Conservation (phyloP, 2,329 filamentous ascomycete species). For the Cladosporium colombiae region DNA sequence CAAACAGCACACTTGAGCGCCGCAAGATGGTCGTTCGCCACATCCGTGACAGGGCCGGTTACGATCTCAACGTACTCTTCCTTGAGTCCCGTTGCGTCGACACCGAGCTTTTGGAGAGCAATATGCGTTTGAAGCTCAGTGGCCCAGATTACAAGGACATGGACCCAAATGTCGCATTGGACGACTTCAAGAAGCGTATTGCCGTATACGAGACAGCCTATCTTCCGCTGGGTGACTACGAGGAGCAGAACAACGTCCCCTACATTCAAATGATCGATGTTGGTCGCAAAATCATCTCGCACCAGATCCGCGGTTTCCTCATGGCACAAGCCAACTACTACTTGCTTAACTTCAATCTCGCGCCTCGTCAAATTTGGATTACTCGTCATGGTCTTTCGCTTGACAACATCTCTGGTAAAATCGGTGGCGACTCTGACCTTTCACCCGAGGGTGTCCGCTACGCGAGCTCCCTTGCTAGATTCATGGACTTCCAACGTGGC, state of each 20-base stretch:
- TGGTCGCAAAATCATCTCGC: slow-evolving; percentile 87
- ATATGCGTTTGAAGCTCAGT: slow-evolving; percentile 94
- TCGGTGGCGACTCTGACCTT: slow-evolving; percentile 85
- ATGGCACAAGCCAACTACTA: slow-evolving; percentile 92
- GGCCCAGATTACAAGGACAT: slow-evolving; percentile 96
- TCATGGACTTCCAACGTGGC: slow-evolving; percentile 77
- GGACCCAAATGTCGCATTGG: slow-evolving; percentile 79
- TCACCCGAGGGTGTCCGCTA: slow-evolving; percentile 80
- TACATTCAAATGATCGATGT: slow-evolving; percentile 99
- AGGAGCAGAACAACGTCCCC: slow-evolving; percentile 86
- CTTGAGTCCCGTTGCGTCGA: slow-evolving; percentile 94
- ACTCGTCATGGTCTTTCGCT: slow-evolving; percentile 89
- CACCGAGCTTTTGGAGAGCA: slow-evolving; percentile 80
- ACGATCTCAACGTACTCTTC: slow-evolving; percentile 85
- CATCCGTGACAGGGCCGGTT: slow-evolving; percentile 79
- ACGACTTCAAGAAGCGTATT: slow-evolving; percentile 91
- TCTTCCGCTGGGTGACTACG: slow-evolving; percentile 72
- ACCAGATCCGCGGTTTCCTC: slow-evolving; percentile 88
- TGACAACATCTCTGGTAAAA: slow-evolving; percentile 84
- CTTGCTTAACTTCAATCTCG: slow-evolving; percentile 93
- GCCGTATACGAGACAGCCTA: slow-evolving; percentile 93
- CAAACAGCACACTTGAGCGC: slow-evolving; percentile 89
- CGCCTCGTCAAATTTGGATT: slow-evolving; percentile 96
- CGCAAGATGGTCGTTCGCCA: slow-evolving; percentile 74
- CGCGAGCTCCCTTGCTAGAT: slow-evolving; percentile 74